Percentiles rank a stretch among this genome's conserved stretches.
These are phyloP conservation scores for Vigna hirtella DNA, from an alignment of 306 rosid species.

Conservation along the genomic window DNA sequence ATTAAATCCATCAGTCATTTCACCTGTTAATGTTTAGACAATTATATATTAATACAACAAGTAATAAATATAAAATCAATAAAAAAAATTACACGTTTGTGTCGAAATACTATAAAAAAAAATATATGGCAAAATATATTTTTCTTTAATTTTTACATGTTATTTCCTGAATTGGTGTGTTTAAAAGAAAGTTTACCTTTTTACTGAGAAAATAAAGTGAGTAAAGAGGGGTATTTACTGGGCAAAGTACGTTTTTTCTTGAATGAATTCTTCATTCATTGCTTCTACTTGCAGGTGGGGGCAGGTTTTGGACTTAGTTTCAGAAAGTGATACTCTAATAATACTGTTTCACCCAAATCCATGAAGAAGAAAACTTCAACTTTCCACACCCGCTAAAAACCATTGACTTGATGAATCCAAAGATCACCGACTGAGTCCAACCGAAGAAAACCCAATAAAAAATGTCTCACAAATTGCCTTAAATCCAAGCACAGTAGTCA, in stretches of 20 bases:
- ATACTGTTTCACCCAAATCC: not conserved
- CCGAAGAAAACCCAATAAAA: conserved; percentile 4
- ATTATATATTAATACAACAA: too few species aligned
- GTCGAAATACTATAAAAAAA: too few species aligned
- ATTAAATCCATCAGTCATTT: too few species aligned
- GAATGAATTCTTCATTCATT: not conserved
- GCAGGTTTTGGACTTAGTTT: conserved; percentile 17
- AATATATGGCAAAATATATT: too few species aligned
- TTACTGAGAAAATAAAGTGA: not conserved
- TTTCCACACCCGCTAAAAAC: not conserved
- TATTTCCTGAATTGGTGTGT: not conserved
- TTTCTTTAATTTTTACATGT: not conserved
- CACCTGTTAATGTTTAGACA: too few species aligned
- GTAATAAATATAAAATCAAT: too few species aligned
- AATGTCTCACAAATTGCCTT: not conserved
- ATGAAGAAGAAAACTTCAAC: conserved; percentile 24
- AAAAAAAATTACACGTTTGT: too few species aligned
- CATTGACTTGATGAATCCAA: conserved; percentile 38
- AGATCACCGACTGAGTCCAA: conserved; percentile 44
- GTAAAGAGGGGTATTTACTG: not conserved
- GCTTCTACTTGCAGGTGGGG: conserved; percentile 18
- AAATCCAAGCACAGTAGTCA: not conserved
- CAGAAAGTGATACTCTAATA: not conserved
- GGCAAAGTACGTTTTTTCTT: not conserved
- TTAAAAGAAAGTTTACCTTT: not conserved